phyloP scores from a whole-genome alignment of 1,284 basidiomycete species.

The Ceratorhiza oryzae-sativae region DNA sequence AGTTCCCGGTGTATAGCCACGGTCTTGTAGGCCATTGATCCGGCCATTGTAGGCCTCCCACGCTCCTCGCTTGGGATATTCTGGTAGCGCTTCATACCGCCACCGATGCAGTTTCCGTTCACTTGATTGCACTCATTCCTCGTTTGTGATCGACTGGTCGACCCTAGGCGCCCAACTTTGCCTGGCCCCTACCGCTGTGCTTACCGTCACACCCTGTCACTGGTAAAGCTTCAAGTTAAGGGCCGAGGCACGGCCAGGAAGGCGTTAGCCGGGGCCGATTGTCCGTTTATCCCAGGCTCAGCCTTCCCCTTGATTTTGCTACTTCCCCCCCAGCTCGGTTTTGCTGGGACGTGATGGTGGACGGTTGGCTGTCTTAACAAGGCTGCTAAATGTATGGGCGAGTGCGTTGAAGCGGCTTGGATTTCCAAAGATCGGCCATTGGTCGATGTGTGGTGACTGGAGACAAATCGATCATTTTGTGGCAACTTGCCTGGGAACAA shows the following conservation, averaged over 20 bases:
- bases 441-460: background rate
- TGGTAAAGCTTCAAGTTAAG: background rate
- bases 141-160: background rate
- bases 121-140: background rate
- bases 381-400: background rate
- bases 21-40: constrained; percentile 5
- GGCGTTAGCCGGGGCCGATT: background rate
- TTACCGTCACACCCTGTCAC: background rate
- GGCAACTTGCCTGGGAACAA: background rate
- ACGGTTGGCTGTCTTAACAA: background rate
- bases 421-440: background rate
- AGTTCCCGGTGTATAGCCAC: constrained; percentile 13
- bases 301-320: background rate
- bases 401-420: background rate
- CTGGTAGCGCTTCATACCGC: background rate
- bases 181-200: background rate
- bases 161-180: background rate
- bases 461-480: background rate
- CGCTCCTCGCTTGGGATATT: background rate
- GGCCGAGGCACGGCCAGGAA: background rate
- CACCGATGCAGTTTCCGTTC: background rate
- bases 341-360: background rate
- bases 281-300: background rate
- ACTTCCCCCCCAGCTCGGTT: background rate
- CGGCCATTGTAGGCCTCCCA: background rate